Base-by-base conservation (phyloP, 2,329 filamentous ascomycete genomes). In the Colletotrichum tamarilloi region DNA sequence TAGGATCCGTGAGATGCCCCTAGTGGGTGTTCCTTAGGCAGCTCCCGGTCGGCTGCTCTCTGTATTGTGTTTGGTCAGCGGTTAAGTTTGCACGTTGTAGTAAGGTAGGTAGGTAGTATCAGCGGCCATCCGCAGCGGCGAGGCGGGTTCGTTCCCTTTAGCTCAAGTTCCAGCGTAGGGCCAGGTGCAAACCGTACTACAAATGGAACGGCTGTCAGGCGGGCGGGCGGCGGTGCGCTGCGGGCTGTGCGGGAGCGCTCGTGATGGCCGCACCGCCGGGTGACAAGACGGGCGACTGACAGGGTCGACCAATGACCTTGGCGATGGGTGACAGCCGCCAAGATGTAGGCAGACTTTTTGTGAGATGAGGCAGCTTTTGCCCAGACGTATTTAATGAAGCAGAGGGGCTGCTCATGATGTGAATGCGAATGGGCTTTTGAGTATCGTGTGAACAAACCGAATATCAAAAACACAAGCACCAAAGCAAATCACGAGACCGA, bases 151-250 rank as follows among this genome's bases (percentile, higher is more conserved):
- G 59, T 22, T 30, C 32, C 46, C 49, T 55, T 22, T 11, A 22
- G 42, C 19, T 49, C 42, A 26, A 26, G 38, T 42, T 42, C 38
- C 38, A 19, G 3, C 38, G 38, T 19, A 42, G 38, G 38, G 38
- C 38, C 6, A 42, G 38, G 38, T 19, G 38, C 16, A 42, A 8
- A 16, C 38, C 38, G 38, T 42, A 42, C 38, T 19, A 42, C 38
- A 5, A 42, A 42, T 53, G 38, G 66, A 38, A 35, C 66, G 46
- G 49, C 49, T 64, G 66, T 64, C 66, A 64, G 66, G 66, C 46
- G 65, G n/a, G 19, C 24, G 12, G 11, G 11, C 16, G 14, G 38
- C 4, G n/a, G 55, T 42, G 46, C 28, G 66, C 52, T 42, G 66
- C 66, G 32, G 38, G 30, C 28, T 42, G 28, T 22, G 65, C 35